A percentile compares a stretch with the other conserved stretches of the same genome.
Conservation (phyloP, 192 early-diverging fungal species). For the Rhizophagus clarus region DNA sequence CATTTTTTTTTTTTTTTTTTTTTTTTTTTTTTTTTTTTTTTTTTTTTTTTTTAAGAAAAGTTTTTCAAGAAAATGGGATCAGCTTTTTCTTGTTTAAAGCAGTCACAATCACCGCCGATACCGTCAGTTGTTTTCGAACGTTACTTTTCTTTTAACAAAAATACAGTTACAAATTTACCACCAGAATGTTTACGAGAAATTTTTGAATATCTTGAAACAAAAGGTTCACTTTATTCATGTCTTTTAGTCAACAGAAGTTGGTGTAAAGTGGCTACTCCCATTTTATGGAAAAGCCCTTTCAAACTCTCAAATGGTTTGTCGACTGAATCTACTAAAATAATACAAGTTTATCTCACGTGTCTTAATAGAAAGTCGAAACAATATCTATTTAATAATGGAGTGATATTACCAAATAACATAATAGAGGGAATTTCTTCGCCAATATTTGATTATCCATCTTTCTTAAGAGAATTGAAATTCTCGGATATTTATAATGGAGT, state of each 20-base stretch:
- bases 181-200: conserved; percentile 9
- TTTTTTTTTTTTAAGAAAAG: conserved; percentile 40
- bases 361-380: background rate
- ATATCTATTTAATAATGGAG: background rate
- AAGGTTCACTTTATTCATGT: conserved; percentile 18
- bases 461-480: conserved; percentile 15
- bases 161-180: background rate
- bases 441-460: conserved; percentile 23
- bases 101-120: background rate
- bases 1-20: background rate
- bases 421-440: background rate
- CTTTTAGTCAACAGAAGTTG: conserved; percentile 17
- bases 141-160: background rate
- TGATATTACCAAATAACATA: background rate
- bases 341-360: background rate
- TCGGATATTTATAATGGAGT: conserved; percentile 4
- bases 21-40: conserved; percentile 12
- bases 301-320: background rate
- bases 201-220: background rate
- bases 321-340: background rate
- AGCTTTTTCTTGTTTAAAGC: background rate
- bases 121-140: background rate
- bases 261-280: background rate
- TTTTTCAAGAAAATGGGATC: background rate
- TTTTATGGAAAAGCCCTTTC: conserved; percentile 6